Evolutionary conservation across 169 alveolate species (phyloP).

Genomic region (Amoebophrya sp.): DNA sequence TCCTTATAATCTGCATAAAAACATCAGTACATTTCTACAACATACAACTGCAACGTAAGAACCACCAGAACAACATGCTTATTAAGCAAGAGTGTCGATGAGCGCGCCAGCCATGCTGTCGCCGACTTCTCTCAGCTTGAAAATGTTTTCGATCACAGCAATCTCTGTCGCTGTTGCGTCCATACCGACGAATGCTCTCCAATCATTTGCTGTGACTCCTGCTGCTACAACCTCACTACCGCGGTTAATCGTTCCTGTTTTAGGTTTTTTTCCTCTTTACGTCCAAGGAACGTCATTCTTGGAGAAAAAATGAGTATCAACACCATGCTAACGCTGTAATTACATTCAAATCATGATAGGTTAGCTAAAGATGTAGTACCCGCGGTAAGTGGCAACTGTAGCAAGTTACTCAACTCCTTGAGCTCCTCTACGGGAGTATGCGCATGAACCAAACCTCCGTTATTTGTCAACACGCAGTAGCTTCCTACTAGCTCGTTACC

Average conservation of each 20-base stretch:
- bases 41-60: too few species aligned
- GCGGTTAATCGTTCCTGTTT: background rate
- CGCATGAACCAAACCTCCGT: slow-evolving; percentile 79
- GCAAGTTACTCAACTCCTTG: background rate
- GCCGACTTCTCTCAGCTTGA: background rate
- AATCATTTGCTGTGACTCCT: background rate
- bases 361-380: background rate
- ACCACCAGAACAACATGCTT: too few species aligned
- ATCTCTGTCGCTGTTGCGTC: background rate
- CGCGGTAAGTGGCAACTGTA: background rate
- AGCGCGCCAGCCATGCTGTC: background rate
- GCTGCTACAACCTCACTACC: background rate
- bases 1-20: too few species aligned
- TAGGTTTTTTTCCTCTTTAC: too few species aligned
- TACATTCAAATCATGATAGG: too few species aligned
- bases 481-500: slow-evolving; percentile 97
- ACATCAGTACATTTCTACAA: too few species aligned
- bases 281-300: too few species aligned
- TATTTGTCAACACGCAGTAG: slow-evolving; percentile 87
- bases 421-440: background rate
- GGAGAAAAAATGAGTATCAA: too few species aligned
- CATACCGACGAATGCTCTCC: background rate
- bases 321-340: too few species aligned
- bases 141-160: background rate
- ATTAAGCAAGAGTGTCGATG: background rate